phyloP scores from a whole-genome alignment of 2,329 filamentous ascomycete genomes.

The Trichoderma semiorbis region DNA sequence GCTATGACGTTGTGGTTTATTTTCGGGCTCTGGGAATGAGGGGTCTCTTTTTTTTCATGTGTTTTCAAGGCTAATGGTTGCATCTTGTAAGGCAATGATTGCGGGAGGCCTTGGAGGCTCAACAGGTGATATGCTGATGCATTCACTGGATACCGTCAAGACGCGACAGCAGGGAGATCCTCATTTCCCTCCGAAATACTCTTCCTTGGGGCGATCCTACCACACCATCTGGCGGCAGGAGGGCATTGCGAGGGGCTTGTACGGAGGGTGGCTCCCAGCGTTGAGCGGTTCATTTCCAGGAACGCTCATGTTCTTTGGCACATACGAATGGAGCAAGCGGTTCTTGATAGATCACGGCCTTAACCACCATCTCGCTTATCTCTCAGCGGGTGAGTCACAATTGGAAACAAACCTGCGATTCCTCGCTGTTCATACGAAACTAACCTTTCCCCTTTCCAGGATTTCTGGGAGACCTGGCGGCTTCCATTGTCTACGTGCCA shows the following conservation, averaged over 20 bases:
- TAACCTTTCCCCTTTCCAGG: slow-evolving; percentile 45
- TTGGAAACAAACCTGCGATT: not conserved
- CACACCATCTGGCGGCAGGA: slow-evolving; percentile 91
- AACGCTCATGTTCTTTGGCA: slow-evolving; percentile 92
- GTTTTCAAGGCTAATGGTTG: slow-evolving; percentile 1
- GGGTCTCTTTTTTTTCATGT: not conserved
- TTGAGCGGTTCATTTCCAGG: slow-evolving; percentile 90
- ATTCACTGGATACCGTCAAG: slow-evolving; percentile 97
- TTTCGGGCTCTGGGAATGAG: not conserved
- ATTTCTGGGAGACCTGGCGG: slow-evolving; percentile 88
- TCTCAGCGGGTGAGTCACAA: slow-evolving; percentile 65
- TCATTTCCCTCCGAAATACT: slow-evolving; percentile 87
- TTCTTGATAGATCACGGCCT: slow-evolving; percentile 81
- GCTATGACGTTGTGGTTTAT: not conserved
- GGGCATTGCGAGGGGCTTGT: slow-evolving; percentile 78
- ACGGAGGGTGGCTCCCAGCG: slow-evolving; percentile 89
- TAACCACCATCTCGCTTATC: slow-evolving; percentile 78
- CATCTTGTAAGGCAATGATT: slow-evolving; percentile 71
- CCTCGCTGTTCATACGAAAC: slow-evolving; percentile 14
- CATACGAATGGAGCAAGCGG: slow-evolving; percentile 93
- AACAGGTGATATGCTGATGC: slow-evolving; percentile 96
- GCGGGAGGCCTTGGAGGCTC: slow-evolving; percentile 90
- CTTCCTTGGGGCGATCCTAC: slow-evolving; percentile 85
- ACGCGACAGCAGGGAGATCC: slow-evolving; percentile 96
- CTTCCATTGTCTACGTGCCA: slow-evolving; percentile 90